Percentiles rank a stretch among this genome's conserved stretches.
Conservation (phyloP, 139 green algal species). For the Spirogloea muscicola region DNA sequence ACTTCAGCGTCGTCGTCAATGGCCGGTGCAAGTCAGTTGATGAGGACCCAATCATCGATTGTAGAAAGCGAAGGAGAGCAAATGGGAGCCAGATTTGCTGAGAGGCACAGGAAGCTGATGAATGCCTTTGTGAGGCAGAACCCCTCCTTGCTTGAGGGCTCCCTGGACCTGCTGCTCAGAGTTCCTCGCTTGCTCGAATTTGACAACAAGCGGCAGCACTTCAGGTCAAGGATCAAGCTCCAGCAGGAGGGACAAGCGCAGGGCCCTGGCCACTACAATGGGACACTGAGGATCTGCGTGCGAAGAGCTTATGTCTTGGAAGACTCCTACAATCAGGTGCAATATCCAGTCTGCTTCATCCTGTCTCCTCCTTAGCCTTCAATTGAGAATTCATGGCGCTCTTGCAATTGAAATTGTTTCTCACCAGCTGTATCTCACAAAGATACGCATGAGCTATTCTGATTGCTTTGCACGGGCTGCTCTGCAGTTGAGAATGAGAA, state of each 20-base stretch:
- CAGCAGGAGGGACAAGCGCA: conserved; percentile 44
- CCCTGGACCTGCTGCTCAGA: conserved; percentile 71
- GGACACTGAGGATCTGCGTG: conserved; percentile 68
- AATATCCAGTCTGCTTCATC: no score
- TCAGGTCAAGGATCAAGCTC: conserved; percentile 55
- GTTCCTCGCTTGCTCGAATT: conserved; percentile 89
- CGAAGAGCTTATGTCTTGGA: conserved; percentile 86
- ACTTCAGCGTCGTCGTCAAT: no score
- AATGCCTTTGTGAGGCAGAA: conserved; percentile 82
- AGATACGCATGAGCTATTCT: neutral
- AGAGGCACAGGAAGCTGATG: conserved; percentile 79
- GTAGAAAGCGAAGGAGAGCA: no score
- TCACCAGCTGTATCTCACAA: neutral
- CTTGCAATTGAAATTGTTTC: no score
- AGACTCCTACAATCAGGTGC: conserved; percentile 86
- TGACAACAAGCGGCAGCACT: conserved; percentile 93
- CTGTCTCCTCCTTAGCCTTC: neutral
- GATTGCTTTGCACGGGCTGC: neutral
- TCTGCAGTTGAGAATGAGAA: conserved; percentile 76
- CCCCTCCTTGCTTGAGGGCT: conserved; percentile 72
- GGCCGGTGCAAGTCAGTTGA: no score
- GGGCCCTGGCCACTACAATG: conserved; percentile 29
- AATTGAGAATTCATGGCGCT: neutral
- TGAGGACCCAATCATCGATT: no score
- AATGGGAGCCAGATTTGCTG: conserved; percentile 51